Evolutionary conservation across 805 yeast genomes (phyloP).

Genomic region (Suhomyces prunicola): DNA sequence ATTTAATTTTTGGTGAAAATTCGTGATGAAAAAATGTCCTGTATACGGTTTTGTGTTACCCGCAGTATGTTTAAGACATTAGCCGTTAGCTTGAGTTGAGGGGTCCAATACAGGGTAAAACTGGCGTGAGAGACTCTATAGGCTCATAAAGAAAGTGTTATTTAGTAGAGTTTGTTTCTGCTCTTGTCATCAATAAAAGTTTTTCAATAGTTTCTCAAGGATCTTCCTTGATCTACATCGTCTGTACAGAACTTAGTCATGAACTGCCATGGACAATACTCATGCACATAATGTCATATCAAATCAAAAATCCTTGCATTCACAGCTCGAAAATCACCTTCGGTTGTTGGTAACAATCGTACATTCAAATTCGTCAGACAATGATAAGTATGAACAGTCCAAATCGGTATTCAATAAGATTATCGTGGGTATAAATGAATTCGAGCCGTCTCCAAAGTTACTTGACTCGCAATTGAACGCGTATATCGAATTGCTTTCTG

Average conservation of each 20-base stretch:
- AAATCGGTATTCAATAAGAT: slow-evolving; percentile 11
- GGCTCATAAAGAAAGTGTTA: neutral
- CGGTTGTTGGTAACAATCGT: neutral
- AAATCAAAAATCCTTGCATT: slow-evolving; percentile 15
- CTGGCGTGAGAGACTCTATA: neutral
- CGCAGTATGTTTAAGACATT: neutral
- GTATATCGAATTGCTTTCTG: slow-evolving; percentile 29
- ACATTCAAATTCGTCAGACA: neutral
- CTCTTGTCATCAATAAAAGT: neutral
- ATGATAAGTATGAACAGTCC: slow-evolving; percentile 9
- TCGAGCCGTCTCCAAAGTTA: slow-evolving; percentile 53
- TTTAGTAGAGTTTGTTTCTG: neutral
- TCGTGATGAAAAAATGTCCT: neutral
- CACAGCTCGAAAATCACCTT: slow-evolving; percentile 6
- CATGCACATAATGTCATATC: slow-evolving; percentile 9
- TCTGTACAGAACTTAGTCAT: neutral
- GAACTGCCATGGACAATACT: slow-evolving; percentile 6
- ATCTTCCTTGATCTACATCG: neutral
- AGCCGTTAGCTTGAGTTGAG: neutral
- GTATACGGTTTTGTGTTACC: neutral
- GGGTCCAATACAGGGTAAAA: neutral
- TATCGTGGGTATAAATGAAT: slow-evolving; percentile 39
- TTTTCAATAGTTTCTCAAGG: neutral
- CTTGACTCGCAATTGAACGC: slow-evolving; percentile 40
- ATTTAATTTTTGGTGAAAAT: neutral